Percentiles rank a stretch among this genome's conserved stretches.
These are phyloP conservation scores for Barnettozyma salicaria DNA, from an alignment of 805 yeast genomes.

Conservation along the genomic window DNA sequence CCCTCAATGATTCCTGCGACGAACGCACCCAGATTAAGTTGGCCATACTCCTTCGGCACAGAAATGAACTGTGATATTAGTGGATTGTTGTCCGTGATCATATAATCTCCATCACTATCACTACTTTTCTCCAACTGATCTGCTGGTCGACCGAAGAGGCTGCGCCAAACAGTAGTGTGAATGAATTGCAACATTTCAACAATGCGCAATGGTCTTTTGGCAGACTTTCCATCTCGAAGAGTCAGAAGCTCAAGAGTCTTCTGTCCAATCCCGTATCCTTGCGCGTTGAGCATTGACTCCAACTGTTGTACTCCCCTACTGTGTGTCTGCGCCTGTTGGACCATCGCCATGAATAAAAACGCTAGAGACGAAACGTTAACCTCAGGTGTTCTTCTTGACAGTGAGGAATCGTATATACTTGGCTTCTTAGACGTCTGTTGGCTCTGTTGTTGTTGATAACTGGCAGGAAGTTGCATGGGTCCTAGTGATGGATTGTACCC, in stretches of 20 bases:
- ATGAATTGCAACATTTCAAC: conserved; percentile 69
- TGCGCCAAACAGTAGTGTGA: conserved; percentile 66
- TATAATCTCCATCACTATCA: conserved; percentile 51
- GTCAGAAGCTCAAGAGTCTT: conserved; percentile 64
- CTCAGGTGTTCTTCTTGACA: conserved; percentile 59
- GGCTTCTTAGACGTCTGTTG: conserved; percentile 12
- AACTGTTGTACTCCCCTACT: conserved; percentile 65
- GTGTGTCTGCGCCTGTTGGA: conserved; percentile 55
- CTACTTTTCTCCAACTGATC: conserved; percentile 72
- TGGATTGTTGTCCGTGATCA: conserved; percentile 68
- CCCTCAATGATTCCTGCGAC: conserved; percentile 85
- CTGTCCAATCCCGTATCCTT: conserved; percentile 76
- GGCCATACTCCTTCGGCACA: conserved; percentile 73
- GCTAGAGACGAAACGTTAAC: conserved; percentile 63
- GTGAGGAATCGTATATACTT: conserved; percentile 60
- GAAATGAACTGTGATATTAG: conserved; percentile 64
- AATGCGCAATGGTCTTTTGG: conserved; percentile 60
- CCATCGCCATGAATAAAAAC: conserved; percentile 63
- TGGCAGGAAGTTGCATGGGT: conserved; percentile 25
- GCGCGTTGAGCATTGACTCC: conserved; percentile 54
- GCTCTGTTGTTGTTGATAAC: conserved; percentile 18
- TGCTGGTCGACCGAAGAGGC: conserved; percentile 66
- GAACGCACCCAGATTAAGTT: conserved; percentile 74
- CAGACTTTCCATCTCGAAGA: conserved; percentile 58
- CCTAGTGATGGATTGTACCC: conserved; percentile 28